Percentiles rank a stretch among this genome's conserved stretches.
These are phyloP conservation scores for Fusarium duplospermum DNA, from an alignment of 2,329 filamentous ascomycete species.

Conservation along the genomic window DNA sequence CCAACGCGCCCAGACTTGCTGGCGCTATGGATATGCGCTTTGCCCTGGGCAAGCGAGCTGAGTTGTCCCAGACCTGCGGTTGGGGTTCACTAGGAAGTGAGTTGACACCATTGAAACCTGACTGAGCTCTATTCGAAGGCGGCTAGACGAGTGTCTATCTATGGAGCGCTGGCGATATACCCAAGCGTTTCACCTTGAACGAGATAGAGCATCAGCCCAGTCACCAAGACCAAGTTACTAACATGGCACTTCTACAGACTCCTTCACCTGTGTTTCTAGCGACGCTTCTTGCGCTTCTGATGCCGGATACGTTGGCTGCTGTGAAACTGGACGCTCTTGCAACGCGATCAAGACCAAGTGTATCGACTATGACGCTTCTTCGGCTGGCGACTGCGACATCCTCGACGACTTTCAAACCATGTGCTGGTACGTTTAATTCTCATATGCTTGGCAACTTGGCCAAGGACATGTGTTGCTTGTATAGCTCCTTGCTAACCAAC, in stretches of 20 bases:
- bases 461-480: not conserved
- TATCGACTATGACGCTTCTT: slow-evolving; percentile 45
- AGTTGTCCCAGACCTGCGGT: slow-evolving; percentile 47
- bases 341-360: slow-evolving; percentile 48
- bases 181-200: not conserved
- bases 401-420: slow-evolving; percentile 48
- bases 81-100: slow-evolving; percentile 47
- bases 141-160: not conserved
- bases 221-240: not conserved
- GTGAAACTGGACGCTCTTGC: slow-evolving; percentile 44
- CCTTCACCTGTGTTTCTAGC: slow-evolving; percentile 45
- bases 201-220: not conserved
- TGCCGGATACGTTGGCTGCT: slow-evolving; percentile 48
- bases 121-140: not conserved
- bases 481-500: slow-evolving; percentile 10
- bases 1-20: slow-evolving; percentile 43
- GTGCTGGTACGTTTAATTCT: slow-evolving; percentile 47
- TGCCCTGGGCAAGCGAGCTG: slow-evolving; percentile 43
- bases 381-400: slow-evolving; percentile 40
- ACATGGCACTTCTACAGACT: slow-evolving; percentile 32
- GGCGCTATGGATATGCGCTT: slow-evolving; percentile 47
- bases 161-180: not conserved
- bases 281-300: slow-evolving; percentile 44
- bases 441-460: not conserved
- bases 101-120: slow-evolving; percentile 18